Conservation (phyloP, 208 protist genomes). For the Vickermania ingenoplastis region DNA sequence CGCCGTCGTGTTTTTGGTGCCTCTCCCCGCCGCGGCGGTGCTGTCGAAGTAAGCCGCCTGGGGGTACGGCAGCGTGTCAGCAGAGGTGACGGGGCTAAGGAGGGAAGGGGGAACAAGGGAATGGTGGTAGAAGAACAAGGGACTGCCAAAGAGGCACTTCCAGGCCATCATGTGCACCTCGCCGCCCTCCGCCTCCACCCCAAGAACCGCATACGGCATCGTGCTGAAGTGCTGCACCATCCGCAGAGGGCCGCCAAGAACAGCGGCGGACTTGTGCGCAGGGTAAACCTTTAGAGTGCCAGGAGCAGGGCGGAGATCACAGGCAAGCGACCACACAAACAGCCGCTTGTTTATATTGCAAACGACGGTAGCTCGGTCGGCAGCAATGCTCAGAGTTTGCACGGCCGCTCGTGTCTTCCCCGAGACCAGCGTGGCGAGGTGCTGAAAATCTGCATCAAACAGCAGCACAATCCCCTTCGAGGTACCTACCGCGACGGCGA, state of each 20-base stretch:
- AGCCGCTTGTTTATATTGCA: slow-evolving; percentile 7
- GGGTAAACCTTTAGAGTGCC: no score
- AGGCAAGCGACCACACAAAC: slow-evolving; percentile 11
- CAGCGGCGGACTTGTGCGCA: neutral
- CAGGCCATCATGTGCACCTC: neutral
- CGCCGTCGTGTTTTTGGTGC: neutral
- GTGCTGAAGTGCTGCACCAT: neutral
- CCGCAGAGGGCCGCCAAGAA: neutral
- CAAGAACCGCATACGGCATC: neutral
- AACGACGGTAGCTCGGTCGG: slow-evolving; percentile 2
- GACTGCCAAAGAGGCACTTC: neutral
- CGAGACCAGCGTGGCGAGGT: slow-evolving; percentile 20
- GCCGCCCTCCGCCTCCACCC: neutral
- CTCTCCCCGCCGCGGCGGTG: neutral
- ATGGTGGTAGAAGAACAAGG: neutral
- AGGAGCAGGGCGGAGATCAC: no score
- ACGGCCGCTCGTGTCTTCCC: slow-evolving; percentile 13
- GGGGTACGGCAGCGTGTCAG: neutral
- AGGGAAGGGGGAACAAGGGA: neutral
- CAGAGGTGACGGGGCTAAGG: neutral
- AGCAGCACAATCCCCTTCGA: slow-evolving; percentile 47
- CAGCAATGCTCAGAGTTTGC: slow-evolving; percentile 19
- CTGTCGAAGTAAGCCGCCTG: neutral
- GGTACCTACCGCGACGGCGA: slow-evolving; percentile 33
- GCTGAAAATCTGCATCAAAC: slow-evolving; percentile 22